Conservation (phyloP, 2,329 filamentous ascomycete species). For the Ascochyta lentis region DNA sequence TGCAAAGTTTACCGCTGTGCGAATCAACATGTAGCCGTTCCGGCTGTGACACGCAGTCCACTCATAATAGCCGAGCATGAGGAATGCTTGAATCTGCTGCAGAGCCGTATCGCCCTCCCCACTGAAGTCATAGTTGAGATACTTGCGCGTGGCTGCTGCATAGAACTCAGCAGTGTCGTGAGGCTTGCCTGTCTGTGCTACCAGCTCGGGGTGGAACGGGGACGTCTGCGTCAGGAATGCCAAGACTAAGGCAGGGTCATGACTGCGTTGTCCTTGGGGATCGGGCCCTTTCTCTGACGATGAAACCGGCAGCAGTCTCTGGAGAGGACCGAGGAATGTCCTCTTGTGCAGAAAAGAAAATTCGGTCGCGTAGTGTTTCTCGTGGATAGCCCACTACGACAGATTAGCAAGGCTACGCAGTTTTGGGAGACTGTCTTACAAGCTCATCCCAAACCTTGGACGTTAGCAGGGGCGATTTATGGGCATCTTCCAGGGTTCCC, state of each 20-base stretch:
- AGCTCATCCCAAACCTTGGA: constrained; percentile 71
- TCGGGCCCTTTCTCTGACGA: constrained; percentile 25
- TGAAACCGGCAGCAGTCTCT: constrained; percentile 42
- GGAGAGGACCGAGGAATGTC: constrained; percentile 59
- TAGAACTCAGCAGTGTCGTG: constrained; percentile 66
- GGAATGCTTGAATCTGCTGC: constrained; percentile 69
- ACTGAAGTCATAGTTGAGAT: constrained; percentile 43
- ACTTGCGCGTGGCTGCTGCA: constrained; percentile 63
- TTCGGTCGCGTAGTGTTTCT: constrained; percentile 74
- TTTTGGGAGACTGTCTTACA: constrained; percentile 32
- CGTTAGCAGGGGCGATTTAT: constrained; percentile 68
- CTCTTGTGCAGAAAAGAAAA: constrained; percentile 74
- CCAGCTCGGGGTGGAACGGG: constrained; percentile 67
- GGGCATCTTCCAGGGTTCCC: constrained; percentile 60
- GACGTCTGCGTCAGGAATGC: constrained; percentile 73
- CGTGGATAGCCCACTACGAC: constrained; percentile 67
- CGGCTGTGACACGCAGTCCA: constrained; percentile 70
- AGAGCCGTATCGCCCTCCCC: constrained; percentile 55
- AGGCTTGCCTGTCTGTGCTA: constrained; percentile 16
- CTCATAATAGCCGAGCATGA: constrained; percentile 76
- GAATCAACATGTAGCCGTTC: constrained; percentile 71
- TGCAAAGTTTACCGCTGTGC: constrained; percentile 65
- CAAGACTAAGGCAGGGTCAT: constrained; percentile 63
- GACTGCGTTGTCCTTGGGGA: constrained; percentile 46
- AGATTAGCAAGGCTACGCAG: constrained; percentile 11